Percentiles rank a stretch among this genome's conserved stretches.
Evolutionary conservation across 2,329 filamentous ascomycete genomes (phyloP).

Genomic region (Colletotrichum musicola): DNA sequence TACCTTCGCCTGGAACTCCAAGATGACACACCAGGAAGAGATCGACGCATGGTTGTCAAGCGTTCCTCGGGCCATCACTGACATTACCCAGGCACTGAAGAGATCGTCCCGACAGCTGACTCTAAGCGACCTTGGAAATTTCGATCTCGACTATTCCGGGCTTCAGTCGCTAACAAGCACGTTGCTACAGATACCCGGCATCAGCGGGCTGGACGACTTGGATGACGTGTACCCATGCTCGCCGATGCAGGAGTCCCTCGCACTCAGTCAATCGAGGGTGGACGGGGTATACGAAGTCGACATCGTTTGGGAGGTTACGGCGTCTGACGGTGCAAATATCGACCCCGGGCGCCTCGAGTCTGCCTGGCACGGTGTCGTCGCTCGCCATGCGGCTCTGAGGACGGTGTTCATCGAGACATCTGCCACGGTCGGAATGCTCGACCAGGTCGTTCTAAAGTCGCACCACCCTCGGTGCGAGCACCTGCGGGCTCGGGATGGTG

Average conservation of each 20-base stretch:
- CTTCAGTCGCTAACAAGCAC: neutral
- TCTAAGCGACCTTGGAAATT: neutral
- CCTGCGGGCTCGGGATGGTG: neutral
- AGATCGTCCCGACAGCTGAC: neutral
- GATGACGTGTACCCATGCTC: conserved; percentile 55
- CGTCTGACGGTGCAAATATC: conserved; percentile 30
- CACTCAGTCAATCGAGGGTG: conserved; percentile 48
- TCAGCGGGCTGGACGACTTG: conserved; percentile 37
- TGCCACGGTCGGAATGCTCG: conserved; percentile 38
- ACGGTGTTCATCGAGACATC: conserved; percentile 49
- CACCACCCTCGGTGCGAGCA: neutral
- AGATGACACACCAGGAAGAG: neutral
- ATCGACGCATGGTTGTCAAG: neutral
- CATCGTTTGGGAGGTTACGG: conserved; percentile 40
- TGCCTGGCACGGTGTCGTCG: conserved; percentile 45
- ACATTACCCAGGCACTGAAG: neutral
- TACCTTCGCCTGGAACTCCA: conserved; percentile 20
- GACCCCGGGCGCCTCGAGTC: conserved; percentile 31
- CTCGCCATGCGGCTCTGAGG: conserved; percentile 47
- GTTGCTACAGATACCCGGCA: neutral
- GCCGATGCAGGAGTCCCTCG: conserved; percentile 52
- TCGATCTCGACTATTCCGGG: conserved; percentile 1
- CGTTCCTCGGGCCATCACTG: neutral
- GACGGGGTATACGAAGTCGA: conserved; percentile 44
- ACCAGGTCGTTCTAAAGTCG: conserved; percentile 48